Conservation (phyloP, 2,329 filamentous ascomycete genomes). For the Zymoseptoria brevis region DNA sequence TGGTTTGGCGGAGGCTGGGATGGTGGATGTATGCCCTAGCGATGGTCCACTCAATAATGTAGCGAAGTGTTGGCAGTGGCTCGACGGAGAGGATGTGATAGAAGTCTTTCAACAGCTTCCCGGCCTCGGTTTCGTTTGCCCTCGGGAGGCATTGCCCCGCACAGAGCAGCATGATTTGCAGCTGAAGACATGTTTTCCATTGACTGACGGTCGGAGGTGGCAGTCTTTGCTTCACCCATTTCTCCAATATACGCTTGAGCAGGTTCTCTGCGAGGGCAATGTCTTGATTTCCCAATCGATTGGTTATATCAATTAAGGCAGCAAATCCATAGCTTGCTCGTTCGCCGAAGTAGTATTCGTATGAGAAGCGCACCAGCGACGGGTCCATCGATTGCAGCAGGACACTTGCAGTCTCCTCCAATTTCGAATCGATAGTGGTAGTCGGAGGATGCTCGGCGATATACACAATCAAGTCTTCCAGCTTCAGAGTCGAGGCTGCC, state of each 20-base stretch:
- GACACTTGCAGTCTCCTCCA: conserved; percentile 36
- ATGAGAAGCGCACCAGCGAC: conserved; percentile 25
- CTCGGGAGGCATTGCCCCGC: conserved; percentile 30
- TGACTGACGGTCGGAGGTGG: conserved; percentile 38
- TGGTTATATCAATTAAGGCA: conserved; percentile 38
- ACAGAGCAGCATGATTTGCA: conserved; percentile 40
- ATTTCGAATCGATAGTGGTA: conserved; percentile 37
- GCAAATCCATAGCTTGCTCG: conserved; percentile 39
- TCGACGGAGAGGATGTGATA: conserved; percentile 38
- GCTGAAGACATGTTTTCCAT: conserved; percentile 43
- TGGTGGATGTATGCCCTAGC: conserved; percentile 35
- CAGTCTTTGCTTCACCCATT: conserved; percentile 37
- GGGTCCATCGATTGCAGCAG: conserved; percentile 26
- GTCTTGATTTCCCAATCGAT: conserved; percentile 28
- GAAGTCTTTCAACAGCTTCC: conserved; percentile 31
- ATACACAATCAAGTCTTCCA: conserved; percentile 34
- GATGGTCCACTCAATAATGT: conserved; percentile 43
- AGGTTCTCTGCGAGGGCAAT: conserved; percentile 17
- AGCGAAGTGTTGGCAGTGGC: conserved; percentile 41
- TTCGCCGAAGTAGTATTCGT: conserved; percentile 38
- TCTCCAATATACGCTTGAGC: conserved; percentile 32
- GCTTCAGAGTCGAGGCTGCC: conserved; percentile 26
- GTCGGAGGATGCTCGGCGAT: conserved; percentile 36
- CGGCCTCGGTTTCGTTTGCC: conserved; percentile 15
- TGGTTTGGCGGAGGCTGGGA: conserved; percentile 24